Conservation (phyloP, 2,329 filamentous ascomycete genomes). For the Calonectria montana region DNA sequence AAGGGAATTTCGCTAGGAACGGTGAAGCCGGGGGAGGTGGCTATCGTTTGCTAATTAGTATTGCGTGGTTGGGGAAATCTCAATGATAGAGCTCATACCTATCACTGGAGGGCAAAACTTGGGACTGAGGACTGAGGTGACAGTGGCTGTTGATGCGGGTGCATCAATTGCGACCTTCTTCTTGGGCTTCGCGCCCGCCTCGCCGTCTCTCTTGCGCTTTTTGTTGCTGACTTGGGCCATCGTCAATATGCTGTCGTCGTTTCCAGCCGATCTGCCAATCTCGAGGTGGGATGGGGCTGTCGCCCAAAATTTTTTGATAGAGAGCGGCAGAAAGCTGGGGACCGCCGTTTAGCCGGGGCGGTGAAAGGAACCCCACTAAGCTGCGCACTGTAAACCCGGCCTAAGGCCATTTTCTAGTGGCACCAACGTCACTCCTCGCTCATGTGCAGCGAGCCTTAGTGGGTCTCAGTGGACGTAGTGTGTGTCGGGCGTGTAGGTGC, state of each 20-base stretch:
- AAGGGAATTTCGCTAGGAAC: conserved; percentile 54
- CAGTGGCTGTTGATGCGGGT: conserved; percentile 53
- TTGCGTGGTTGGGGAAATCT: neutral
- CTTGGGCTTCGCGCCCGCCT: conserved; percentile 55
- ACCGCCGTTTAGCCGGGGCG: conserved; percentile 44
- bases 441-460: conserved; percentile 3
- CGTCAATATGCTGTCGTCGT: conserved; percentile 21
- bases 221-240: conserved; percentile 57
- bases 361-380: conserved; percentile 29
- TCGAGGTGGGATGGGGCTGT: conserved; percentile 40
- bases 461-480: conserved; percentile 2
- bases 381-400: conserved; percentile 8
- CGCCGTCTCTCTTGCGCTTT: conserved; percentile 66
- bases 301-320: conserved; percentile 42
- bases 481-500: conserved; percentile 4
- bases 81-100: conserved; percentile 52
- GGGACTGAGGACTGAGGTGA: conserved; percentile 59
- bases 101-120: conserved; percentile 64
- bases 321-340: conserved; percentile 40
- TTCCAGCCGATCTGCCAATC: conserved; percentile 21
- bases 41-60: conserved; percentile 44
- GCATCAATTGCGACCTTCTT: conserved; percentile 65
- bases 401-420: neutral
- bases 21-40: conserved; percentile 50
- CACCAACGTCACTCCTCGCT: neutral